Conservation (phyloP, 1,139 yeast genomes). For the Debaryomyces nepalensis region DNA sequence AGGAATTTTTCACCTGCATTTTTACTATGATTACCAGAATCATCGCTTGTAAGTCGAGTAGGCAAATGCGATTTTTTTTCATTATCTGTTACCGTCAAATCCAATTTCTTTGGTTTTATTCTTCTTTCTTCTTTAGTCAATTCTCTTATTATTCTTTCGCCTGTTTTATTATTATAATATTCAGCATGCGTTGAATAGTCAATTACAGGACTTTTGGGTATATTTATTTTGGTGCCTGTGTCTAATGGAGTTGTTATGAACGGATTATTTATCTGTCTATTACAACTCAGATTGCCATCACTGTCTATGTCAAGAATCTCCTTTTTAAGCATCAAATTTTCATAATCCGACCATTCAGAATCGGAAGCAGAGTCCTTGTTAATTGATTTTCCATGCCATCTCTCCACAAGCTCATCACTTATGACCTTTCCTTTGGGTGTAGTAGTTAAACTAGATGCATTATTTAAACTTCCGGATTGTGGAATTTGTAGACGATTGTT, state of each 20-base stretch:
- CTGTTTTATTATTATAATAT: constrained; percentile 32
- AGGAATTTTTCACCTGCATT: constrained; percentile 21
- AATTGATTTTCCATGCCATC: constrained; percentile 45
- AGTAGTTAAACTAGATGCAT: constrained; percentile 7
- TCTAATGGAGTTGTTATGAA: constrained; percentile 1
- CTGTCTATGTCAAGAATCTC: constrained; percentile 5
- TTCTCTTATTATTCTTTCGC: constrained; percentile 27
- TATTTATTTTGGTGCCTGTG: background rate
- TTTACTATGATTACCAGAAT: constrained; percentile 14
- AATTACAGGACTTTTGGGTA: background rate
- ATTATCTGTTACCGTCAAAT: constrained; percentile 20
- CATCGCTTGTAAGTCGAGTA: background rate
- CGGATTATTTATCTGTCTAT: background rate
- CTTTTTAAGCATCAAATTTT: constrained; percentile 1
- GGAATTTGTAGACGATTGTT: background rate
- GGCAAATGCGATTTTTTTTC: background rate
- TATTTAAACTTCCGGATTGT: background rate
- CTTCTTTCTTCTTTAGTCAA: constrained; percentile 25
- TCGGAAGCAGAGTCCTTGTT: constrained; percentile 33
- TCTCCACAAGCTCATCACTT: constrained; percentile 35
- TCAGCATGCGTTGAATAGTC: constrained; percentile 31
- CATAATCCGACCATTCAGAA: constrained; percentile 29
- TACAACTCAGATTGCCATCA: background rate
- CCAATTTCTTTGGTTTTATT: constrained; percentile 35
- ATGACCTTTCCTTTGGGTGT: constrained; percentile 46